phyloP scores from a whole-genome alignment of 1,284 basidiomycete genomes.

The Boletus smithii region DNA sequence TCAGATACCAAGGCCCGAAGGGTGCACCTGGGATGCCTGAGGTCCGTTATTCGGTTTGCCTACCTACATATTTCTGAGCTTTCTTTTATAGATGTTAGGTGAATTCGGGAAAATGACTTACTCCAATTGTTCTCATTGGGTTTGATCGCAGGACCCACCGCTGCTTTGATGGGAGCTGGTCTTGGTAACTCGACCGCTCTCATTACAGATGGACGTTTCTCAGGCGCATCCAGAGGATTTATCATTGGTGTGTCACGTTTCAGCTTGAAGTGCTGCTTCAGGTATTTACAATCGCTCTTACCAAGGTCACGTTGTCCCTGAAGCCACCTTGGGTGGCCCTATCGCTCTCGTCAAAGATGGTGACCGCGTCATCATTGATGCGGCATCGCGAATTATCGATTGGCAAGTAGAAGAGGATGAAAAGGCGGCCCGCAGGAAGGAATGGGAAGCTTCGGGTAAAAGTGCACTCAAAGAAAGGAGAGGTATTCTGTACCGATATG shows the following conservation, averaged over 20 bases:
- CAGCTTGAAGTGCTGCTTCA: background rate
- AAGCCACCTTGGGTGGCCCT: slow-evolving; percentile 90
- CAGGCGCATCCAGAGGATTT: slow-evolving; percentile 68
- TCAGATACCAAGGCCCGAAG: slow-evolving; percentile 95
- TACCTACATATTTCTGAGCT: slow-evolving; percentile 1
- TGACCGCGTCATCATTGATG: slow-evolving; percentile 81
- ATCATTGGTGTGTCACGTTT: slow-evolving; percentile 54
- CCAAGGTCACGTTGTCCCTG: slow-evolving; percentile 85
- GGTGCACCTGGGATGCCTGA: slow-evolving; percentile 98
- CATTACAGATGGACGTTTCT: slow-evolving; percentile 96
- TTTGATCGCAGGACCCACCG: slow-evolving; percentile 67
- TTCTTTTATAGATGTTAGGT: slow-evolving; percentile 46
- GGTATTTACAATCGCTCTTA: slow-evolving; percentile 1
- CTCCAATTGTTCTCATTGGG: slow-evolving; percentile 1
- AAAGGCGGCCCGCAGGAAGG: slow-evolving; percentile 62
- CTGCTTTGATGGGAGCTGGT: slow-evolving; percentile 89
- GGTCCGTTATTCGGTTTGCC: slow-evolving; percentile 35
- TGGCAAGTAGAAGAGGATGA: slow-evolving; percentile 84
- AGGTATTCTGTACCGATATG: slow-evolving; percentile 72
- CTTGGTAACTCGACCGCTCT: slow-evolving; percentile 87
- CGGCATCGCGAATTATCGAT: slow-evolving; percentile 74
- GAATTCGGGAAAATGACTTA: slow-evolving; percentile 9
- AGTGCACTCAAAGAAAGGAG: slow-evolving; percentile 66
- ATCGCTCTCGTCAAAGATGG: slow-evolving; percentile 94
- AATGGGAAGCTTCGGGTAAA: slow-evolving; percentile 70